Conservation (phyloP, 768 basidiomycete genomes). For the Lactifluus hygrophoroides region DNA sequence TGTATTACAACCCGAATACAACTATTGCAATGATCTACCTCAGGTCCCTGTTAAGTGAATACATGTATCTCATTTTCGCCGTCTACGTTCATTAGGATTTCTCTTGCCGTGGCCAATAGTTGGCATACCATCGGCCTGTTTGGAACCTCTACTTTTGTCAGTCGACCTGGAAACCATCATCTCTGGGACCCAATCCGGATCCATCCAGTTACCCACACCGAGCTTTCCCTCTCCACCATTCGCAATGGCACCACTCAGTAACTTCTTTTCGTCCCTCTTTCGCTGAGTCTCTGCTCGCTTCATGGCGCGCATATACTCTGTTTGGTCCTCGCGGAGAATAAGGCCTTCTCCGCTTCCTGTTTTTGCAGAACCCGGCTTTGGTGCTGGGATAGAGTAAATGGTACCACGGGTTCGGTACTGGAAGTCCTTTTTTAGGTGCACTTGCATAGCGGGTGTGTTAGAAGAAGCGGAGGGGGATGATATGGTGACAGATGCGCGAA, state of each 20-base stretch:
- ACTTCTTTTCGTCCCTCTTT: conserved; percentile 68
- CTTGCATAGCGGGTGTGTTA: conserved; percentile 63
- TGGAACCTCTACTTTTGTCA: conserved; percentile 59
- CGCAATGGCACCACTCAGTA: conserved; percentile 51
- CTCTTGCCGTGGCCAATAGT: conserved; percentile 78
- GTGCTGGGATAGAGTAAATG: conserved; percentile 84
- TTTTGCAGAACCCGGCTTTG: conserved; percentile 84
- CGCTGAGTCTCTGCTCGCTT: conserved; percentile 65
- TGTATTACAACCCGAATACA: conserved; percentile 23
- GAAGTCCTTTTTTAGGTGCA: conserved; percentile 94
- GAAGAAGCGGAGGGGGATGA: conserved; percentile 51
- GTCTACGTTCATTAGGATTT: conserved; percentile 81
- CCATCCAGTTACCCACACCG: conserved; percentile 77
- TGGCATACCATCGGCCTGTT: conserved; percentile 59
- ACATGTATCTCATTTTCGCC: conserved; percentile 35
- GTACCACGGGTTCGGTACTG: conserved; percentile 90
- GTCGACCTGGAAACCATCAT: conserved; percentile 59
- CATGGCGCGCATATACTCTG: conserved; percentile 77
- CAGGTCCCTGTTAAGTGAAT: neutral
- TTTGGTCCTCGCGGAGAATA: conserved; percentile 88
- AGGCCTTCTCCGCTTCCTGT: conserved; percentile 72
- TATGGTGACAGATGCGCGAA: conserved; percentile 87
- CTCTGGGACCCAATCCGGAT: conserved; percentile 90
- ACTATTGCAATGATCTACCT: neutral
- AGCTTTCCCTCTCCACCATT: conserved; percentile 42